phyloP scores from a whole-genome alignment of 2,329 filamentous ascomycete species.

The Colletotrichum sansevieriae region DNA sequence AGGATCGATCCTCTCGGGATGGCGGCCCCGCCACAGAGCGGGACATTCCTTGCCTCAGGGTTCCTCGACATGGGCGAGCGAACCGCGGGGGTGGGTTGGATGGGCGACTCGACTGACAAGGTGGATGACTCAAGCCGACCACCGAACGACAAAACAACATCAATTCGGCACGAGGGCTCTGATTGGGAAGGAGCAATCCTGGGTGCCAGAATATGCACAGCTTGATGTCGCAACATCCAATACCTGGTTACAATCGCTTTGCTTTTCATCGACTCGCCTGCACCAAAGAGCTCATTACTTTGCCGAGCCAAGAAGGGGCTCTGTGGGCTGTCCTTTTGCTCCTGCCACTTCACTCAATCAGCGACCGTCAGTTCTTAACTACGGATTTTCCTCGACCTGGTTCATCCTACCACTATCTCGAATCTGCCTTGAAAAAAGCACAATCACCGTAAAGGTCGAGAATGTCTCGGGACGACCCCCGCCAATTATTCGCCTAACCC shows the following conservation, averaged over 20 bases:
- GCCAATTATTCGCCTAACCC: constrained; percentile 1
- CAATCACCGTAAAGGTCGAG: constrained; percentile 6
- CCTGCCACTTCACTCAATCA: constrained; percentile 5
- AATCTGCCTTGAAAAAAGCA: neutral
- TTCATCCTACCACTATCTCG: neutral
- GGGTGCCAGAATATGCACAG: neutral
- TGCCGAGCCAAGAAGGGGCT: constrained; percentile 32
- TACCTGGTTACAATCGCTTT: neutral
- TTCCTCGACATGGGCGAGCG: constrained; percentile 10
- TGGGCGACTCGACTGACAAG: constrained; percentile 8
- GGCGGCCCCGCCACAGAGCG: constrained; percentile 18
- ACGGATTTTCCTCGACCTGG: constrained; percentile 5
- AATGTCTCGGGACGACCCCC: constrained; percentile 28
- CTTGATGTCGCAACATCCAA: neutral
- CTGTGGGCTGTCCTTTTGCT: constrained; percentile 23
- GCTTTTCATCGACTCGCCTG: constrained; percentile 20
- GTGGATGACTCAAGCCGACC: constrained; percentile 29
- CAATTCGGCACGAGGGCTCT: constrained; percentile 24
- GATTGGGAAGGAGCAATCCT: constrained; percentile 2
- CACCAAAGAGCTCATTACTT: constrained; percentile 11
- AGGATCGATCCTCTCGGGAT: constrained; percentile 21
- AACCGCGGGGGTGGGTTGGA: constrained; percentile 33
- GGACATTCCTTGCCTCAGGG: constrained; percentile 17
- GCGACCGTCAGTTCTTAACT: neutral
- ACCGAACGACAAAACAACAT: constrained; percentile 30